Base-by-base conservation (phyloP, 2,329 filamentous ascomycete species). In the Sclerotinia trifoliorum region DNA sequence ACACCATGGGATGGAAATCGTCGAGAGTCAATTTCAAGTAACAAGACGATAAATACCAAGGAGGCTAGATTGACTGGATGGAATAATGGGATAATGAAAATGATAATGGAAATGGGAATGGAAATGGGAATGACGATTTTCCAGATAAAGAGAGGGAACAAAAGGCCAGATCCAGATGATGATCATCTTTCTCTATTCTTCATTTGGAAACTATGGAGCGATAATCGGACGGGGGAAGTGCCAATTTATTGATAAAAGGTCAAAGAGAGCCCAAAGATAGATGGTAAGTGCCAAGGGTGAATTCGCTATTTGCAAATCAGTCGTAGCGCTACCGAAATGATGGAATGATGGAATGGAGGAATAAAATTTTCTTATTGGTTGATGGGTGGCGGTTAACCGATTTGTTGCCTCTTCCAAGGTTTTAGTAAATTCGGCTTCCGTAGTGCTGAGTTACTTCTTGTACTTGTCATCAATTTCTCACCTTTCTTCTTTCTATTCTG, bases 131-230 rank as follows among this genome's bases (percentile, higher is more conserved):
- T 29, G 11, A 17, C 15, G 11, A 48, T 32, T 10, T 11, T 5
- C 8, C 21, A 62, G 10, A 13, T n/a, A 21, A 46, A 24, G 29
- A 49, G 19, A 52, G n/a, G n/a, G 19, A 63, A 42, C 13, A 35
- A 35, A 19, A 65, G 26, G 62, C 49, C 62, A 65, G 62, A 65
- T 65, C n/a, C 39, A 42, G 39, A 42, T 42, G 15, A 42, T 15
- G 39, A 32, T 57, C 39, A 17, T 32, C 7, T 56, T 56, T 56
- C 29, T 35, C n/a, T 60, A 5, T 29, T 62, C n/a, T n/a, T n/a
- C n/a, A n/a, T n/a, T 19, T 7, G 44, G 17, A n/a, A 21, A 15
- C 19, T 21, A 49, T 13, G 19, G 24, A 26, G 56, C 21, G 35
- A 39, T 48, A 48, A 48, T 48, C 44, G 44, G 44, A 48, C 21